Evolutionary conservation across 179 eudicot species (phyloP).

Genomic region (Beta corolliflora): DNA sequence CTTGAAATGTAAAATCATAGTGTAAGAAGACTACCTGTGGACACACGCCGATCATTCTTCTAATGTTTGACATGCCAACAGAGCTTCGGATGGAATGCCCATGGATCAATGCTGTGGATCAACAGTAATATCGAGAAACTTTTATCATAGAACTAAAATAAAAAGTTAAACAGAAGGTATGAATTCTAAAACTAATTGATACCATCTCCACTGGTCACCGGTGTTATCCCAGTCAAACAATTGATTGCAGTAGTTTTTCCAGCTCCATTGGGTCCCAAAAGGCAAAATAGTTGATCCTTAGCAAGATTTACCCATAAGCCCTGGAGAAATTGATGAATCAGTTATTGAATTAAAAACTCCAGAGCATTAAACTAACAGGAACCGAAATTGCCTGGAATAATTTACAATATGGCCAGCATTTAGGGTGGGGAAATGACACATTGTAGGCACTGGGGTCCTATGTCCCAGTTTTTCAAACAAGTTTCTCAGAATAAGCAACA

Average conservation of each 20-base stretch:
- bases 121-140: slow-evolving; percentile 6
- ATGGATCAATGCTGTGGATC: slow-evolving; percentile 69
- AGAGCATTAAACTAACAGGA: background rate
- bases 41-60: slow-evolving; percentile 87
- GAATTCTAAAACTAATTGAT: slow-evolving; percentile 24
- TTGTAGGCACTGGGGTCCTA: background rate
- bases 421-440: background rate
- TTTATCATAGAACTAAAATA: background rate
- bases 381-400: background rate
- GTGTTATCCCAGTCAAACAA: slow-evolving; percentile 87
- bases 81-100: slow-evolving; percentile 79
- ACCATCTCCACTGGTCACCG: slow-evolving; percentile 94
- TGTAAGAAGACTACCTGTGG: slow-evolving; percentile 65
- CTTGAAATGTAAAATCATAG: background rate
- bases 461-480: background rate
- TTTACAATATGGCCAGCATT: background rate
- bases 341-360: background rate
- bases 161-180: background rate
- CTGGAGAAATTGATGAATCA: slow-evolving; percentile 41
- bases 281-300: slow-evolving; percentile 88
- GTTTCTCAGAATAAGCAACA: background rate
- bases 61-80: slow-evolving; percentile 78
- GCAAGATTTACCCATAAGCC: slow-evolving; percentile 83
- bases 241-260: slow-evolving; percentile 93
- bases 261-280: slow-evolving; percentile 97